Evolutionary conservation across 2,329 filamentous ascomycete genomes (phyloP).

Genomic region (Fusarium longipes): DNA sequence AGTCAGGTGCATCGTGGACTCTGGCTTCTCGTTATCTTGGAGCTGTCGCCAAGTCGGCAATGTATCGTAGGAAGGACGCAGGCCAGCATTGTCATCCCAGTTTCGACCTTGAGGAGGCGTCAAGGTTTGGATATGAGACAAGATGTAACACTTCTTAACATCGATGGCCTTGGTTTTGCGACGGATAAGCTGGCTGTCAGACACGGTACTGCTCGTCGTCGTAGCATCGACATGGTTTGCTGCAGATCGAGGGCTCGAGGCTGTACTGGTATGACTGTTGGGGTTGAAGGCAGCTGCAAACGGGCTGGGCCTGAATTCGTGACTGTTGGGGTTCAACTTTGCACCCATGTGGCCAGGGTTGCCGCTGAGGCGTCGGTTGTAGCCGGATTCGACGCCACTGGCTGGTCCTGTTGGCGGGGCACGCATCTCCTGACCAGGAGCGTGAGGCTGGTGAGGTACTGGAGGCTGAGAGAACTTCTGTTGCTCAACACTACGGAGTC

Average conservation of each 20-base stretch:
- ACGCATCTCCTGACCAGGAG: constrained; percentile 72
- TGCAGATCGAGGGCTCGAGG: constrained; percentile 76
- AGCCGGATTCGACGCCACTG: constrained; percentile 63
- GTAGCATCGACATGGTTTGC: constrained; percentile 61
- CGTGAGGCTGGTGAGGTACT: constrained; percentile 58
- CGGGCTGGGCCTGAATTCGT: constrained; percentile 88
- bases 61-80: constrained; percentile 86
- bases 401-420: constrained; percentile 80
- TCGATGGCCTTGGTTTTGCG: constrained; percentile 80
- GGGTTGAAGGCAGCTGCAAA: constrained; percentile 86
- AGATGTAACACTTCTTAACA: constrained; percentile 72
- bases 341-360: constrained; percentile 63
- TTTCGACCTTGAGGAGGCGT: constrained; percentile 66
- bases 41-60: constrained; percentile 83
- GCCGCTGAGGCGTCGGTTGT: constrained; percentile 65
- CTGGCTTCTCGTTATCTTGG: constrained; percentile 75
- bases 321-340: constrained; percentile 73
- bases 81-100: constrained; percentile 82
- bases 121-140: constrained; percentile 65
- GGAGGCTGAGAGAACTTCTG: constrained; percentile 61
- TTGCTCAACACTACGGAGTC: constrained; percentile 64
- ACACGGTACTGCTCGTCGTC: constrained; percentile 32
- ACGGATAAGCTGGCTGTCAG: constrained; percentile 64
- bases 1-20: constrained; percentile 72
- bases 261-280: constrained; percentile 70